A percentile compares a stretch with the other conserved stretches of the same genome.
Evolutionary conservation across 495 filamentous ascomycete genomes (phyloP).

Genomic region (Penicillium ochrochloron): DNA sequence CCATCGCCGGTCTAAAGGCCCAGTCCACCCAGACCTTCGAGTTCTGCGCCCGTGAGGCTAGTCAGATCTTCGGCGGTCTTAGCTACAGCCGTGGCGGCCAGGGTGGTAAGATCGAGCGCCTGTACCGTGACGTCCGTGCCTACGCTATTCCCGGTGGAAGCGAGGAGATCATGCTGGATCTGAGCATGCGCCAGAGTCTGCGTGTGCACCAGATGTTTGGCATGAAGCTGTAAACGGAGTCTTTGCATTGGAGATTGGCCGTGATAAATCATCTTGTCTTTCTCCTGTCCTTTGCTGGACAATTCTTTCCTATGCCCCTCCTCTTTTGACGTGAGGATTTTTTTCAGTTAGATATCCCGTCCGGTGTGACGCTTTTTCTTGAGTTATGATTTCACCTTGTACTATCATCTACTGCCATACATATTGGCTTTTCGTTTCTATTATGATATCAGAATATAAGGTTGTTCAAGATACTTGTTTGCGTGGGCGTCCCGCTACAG

Average conservation of each 20-base stretch:
- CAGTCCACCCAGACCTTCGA: slow-evolving; percentile 93
- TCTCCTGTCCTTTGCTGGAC: slow-evolving; percentile 11
- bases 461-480: background rate
- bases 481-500: background rate
- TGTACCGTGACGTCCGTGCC: slow-evolving; percentile 96
- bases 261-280: slow-evolving; percentile 7
- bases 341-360: slow-evolving; percentile 29
- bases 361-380: slow-evolving; percentile 27
- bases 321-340: slow-evolving; percentile 7
- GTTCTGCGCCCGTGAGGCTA: slow-evolving; percentile 95
- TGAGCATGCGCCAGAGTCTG: slow-evolving; percentile 92
- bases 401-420: slow-evolving; percentile 12
- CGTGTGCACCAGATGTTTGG: slow-evolving; percentile 88
- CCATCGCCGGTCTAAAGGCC: slow-evolving; percentile 92
- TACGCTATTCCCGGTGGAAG: slow-evolving; percentile 97
- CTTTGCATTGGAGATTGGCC: slow-evolving; percentile 3
- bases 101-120: slow-evolving; percentile 91
- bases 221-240: slow-evolving; percentile 80
- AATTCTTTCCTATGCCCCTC: background rate
- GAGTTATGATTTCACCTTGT: slow-evolving; percentile 23
- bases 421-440: slow-evolving; percentile 11
- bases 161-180: slow-evolving; percentile 98
- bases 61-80: slow-evolving; percentile 95
- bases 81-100: slow-evolving; percentile 93
- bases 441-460: background rate